Conservation (phyloP, 2,329 filamentous ascomycete genomes). For the Ascochyta fabae region DNA sequence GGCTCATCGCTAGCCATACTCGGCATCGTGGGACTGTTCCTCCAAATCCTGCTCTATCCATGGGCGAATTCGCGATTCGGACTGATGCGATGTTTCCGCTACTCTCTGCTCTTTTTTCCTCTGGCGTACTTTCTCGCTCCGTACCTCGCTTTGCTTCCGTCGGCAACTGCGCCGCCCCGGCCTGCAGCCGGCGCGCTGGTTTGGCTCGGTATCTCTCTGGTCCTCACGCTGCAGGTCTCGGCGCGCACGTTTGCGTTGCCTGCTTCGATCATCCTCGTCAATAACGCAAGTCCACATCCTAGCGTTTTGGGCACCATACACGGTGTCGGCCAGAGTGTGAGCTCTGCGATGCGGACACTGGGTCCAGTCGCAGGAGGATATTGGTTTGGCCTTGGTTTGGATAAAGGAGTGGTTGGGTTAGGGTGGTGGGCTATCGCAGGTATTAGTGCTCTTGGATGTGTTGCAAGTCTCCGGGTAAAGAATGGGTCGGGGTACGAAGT, state of each 20-base stretch:
- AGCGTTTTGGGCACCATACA: conserved; percentile 65
- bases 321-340: conserved; percentile 63
- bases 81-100: conserved; percentile 70
- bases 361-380: conserved; percentile 63
- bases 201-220: conserved; percentile 69
- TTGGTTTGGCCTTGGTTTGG: conserved; percentile 53
- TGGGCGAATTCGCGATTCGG: conserved; percentile 70
- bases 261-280: conserved; percentile 63
- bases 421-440: conserved; percentile 63
- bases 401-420: conserved; percentile 61
- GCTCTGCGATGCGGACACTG: conserved; percentile 61
- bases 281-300: conserved; percentile 64
- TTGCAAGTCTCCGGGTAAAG: conserved; percentile 14
- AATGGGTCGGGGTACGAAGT: conserved; percentile 5
- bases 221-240: conserved; percentile 72
- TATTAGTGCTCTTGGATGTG: conserved; percentile 6
- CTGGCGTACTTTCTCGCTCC: conserved; percentile 73
- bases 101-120: conserved; percentile 74
- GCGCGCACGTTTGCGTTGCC: conserved; percentile 73
- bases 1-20: conserved; percentile 81
- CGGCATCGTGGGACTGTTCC: conserved; percentile 74
- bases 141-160: conserved; percentile 73
- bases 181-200: conserved; percentile 63
- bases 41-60: conserved; percentile 77
- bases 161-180: conserved; percentile 53